Evolutionary conservation across 805 yeast genomes (phyloP), one percentile per base, ranked within the genome.

Genomic region (Ascoidea asiatica): DNA sequence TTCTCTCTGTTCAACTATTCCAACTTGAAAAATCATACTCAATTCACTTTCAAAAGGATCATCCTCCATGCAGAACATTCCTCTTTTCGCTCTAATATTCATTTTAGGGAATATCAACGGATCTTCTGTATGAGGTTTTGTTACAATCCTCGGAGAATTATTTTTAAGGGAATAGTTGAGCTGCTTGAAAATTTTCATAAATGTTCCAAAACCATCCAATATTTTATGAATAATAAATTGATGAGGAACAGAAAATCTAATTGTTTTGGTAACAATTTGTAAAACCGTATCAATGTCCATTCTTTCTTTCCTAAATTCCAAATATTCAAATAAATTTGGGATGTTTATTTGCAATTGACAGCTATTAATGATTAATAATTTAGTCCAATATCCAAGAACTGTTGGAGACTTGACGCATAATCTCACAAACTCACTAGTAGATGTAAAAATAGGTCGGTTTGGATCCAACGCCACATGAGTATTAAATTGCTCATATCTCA

Each of bases 11-110:
- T 80, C 90, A n/a, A 67, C 47, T 19, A 62, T 43, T 1, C 95
- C 95, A 8, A 81, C 66, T 52, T 80, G 79, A 53, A 72, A 78
- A 21, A 81, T 74, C 54, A 75, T 65, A 19, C 75, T 72, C 41
- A 89, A 62, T 52, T 85, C 79, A 5, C 78, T 67, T 59, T 90
- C 97, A 58, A 89, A 88, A 5, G 95, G 90, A 60, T 90, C 97
- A 58, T 85, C 95, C 45, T 85, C 95, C 50, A 88, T 67, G 20
- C 81, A 69, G 37, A 88, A 62, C 4, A 81, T 66, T 49, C 85
- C 67, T 38, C 73, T 65, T 5, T 66, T 66, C 0, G 94, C 66
- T 38, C 64, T 70, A 36, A 88, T 51, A 19, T 72, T 69, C 2
- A 86, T 61, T 19, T 62, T 64, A 13, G 89, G 89, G 5, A 90